Base-by-base conservation (phyloP, 2,329 filamentous ascomycete species). In the Domatiomyces catenatus region DNA sequence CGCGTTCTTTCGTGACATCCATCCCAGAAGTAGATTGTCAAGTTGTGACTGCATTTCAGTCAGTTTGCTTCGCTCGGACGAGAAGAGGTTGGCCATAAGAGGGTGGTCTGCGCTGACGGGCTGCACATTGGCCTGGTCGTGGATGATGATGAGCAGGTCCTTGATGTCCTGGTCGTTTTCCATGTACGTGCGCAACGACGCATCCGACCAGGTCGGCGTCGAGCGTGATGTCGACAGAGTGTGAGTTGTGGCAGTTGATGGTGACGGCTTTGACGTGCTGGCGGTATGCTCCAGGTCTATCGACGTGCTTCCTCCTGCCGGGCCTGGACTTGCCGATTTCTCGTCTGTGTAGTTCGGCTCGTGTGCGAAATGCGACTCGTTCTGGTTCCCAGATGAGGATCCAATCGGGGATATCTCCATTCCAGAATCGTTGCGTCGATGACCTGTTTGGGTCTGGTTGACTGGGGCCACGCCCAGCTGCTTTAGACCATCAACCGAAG, bases 31-130 rank as follows among this genome's bases (percentile, higher is more conserved):
- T 77, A 94, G 81, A 18, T 84, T 80, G 68, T 98, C 90, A 58
- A 96, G 75, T 74, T 90, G 83, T 69, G 83, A 84, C 52, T 86
- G 90, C 67, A 98, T 89, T 63, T 92, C 86, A 48, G 83, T 83
- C 62, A 96, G 69, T 62, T 84, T 84, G 58, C 84, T 85, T 62
- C 87, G 89, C 67, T 94, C 86, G 63, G 94, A 86, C 47, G 80
- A 81, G 70, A 93, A 96, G 50, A 96, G 70, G 19, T 80, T 78
- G 12, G 80, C 79, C 48, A 84, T 86, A 44, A 94, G 75, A 0
- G 90, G 90, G 65, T 96, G 89, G 51, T 94, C 86, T n/a, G 78
- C 76, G 1, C 83, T 79, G 6, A 83, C 85, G 17, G 87, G 84
- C 43, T 80, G 76, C 15, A 93, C 81, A 52, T 89, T 85, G 12